Evolutionary conservation across 106 monocot genomes (phyloP), one percentile per base, ranked within the genome.

Genomic region (Apostasia shenzhenica): DNA sequence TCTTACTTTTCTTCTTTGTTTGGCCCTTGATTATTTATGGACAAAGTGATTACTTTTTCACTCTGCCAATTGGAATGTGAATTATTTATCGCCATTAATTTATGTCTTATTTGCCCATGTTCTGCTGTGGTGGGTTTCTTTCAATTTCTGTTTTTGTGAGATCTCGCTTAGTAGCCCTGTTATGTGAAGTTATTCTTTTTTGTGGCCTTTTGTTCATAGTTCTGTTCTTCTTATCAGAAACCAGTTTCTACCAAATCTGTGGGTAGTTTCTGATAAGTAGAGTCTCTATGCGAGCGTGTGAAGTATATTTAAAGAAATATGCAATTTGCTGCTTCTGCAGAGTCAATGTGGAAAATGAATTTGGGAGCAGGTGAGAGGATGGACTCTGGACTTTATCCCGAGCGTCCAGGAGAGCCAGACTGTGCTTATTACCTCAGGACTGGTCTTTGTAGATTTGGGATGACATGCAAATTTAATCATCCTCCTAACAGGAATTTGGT

Each of bases 381-480:
- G 70, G 83, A 83, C 9, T 14, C 68, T 48, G 81, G 73, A 58
- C 71, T 72, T 26, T 83, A 83, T 59, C 83, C 87, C 0, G 83
- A 83, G 55, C 80, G 83, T 48, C 77, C 72, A 1, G 87, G 83
- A 46, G 87, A 87, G 69, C 72, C 81, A 52, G 81, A 87, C 68
- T 87, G 87, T 66, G 56, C 83, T 41, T 87, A 83, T 67, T 83
- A 83, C 73, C 77, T 87, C 70, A 77, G 78, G 60, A 87, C 83
- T 51, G 83, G 87, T 56, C 52, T 81, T 9, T 87, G 87, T 67
- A 74, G 81, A 61, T 87, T 87, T 70, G 83, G 83, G 53, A 81
- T 87, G 78, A 75, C 78, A 7, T 87, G 83, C 74, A 68, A 75
- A 75, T 87, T 80, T 75, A 83, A 87, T 72, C 87, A 87, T 66